A percentile compares a stretch with the other conserved stretches of the same genome.
These are phyloP conservation scores for Penicillium sp. DNA, from an alignment of 2,329 filamentous ascomycete species.

Conservation along the genomic window DNA sequence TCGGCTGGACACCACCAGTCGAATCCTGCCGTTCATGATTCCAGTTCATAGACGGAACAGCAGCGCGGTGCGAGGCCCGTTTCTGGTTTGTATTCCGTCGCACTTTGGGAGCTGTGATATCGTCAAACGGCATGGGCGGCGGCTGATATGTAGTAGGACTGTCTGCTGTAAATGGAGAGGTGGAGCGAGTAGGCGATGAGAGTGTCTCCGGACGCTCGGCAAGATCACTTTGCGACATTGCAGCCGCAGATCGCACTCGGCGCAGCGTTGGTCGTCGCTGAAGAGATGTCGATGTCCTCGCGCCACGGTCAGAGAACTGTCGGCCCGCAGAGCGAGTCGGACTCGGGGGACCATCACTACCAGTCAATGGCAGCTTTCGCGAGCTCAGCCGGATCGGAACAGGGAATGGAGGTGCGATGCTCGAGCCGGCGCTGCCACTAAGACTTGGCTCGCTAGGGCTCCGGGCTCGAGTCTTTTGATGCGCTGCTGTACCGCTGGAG, in stretches of 20 bases:
- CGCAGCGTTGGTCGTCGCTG: constrained; percentile 66
- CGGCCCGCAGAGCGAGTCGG: constrained; percentile 67
- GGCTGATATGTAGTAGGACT: constrained; percentile 61
- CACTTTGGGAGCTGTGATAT: constrained; percentile 61
- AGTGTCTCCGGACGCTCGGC: constrained; percentile 50
- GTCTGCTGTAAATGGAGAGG: constrained; percentile 68
- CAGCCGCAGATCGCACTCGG: constrained; percentile 82
- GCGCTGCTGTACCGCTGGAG: constrained; percentile 74
- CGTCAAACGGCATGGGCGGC: constrained; percentile 74
- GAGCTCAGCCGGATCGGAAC: constrained; percentile 91
- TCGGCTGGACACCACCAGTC: constrained; percentile 65
- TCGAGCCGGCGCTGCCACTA: constrained; percentile 41
- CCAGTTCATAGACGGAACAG: constrained; percentile 29
- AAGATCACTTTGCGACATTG: constrained; percentile 62
- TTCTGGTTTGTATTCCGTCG: constrained; percentile 34
- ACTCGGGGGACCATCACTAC: constrained; percentile 77
- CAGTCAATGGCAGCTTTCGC: constrained; percentile 68
- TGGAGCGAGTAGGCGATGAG: constrained; percentile 62
- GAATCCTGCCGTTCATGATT: constrained; percentile 52
- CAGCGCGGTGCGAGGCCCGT: constrained; percentile 27
- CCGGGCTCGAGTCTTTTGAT: constrained; percentile 65
- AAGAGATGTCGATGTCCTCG: constrained; percentile 59
- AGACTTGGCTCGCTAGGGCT: constrained; percentile 52
- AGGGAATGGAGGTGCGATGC: constrained; percentile 75
- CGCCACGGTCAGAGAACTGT: constrained; percentile 59